Evolutionary conservation across 352 stramenopile genomes (phyloP).

Genomic region (Globisporangium iwayamae): DNA sequence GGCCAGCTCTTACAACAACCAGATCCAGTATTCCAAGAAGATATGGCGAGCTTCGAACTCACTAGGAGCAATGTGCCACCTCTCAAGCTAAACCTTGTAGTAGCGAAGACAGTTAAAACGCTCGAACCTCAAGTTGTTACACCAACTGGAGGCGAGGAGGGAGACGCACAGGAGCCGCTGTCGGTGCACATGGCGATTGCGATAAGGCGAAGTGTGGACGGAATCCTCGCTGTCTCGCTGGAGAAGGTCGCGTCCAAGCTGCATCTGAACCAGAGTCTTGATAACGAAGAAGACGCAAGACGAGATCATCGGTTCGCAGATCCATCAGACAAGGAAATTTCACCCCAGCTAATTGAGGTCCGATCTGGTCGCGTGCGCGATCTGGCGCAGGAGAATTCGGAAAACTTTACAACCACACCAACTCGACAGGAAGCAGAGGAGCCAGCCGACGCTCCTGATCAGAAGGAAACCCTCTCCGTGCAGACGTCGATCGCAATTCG

Average conservation of each 20-base stretch:
- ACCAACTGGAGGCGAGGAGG: slow-evolving; percentile 13
- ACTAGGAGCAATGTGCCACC: neutral
- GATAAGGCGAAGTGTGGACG: slow-evolving; percentile 34
- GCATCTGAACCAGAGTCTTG: neutral
- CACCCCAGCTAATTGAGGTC: neutral
- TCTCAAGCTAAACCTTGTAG: slow-evolving; percentile 9
- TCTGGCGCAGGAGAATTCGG: neutral
- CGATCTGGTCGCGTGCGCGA: neutral
- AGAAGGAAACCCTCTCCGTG: slow-evolving; percentile 10
- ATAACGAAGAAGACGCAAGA: neutral
- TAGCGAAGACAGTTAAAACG: neutral
- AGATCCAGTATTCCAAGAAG: too few relatives aligned
- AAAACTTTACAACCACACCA: neutral
- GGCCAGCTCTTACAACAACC: too few relatives aligned
- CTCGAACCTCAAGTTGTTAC: neutral
- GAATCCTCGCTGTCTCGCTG: slow-evolving; percentile 36
- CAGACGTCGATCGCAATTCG: slow-evolving; percentile 25
- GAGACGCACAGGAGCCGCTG: slow-evolving; percentile 18
- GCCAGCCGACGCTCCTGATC: neutral
- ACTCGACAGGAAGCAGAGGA: neutral
- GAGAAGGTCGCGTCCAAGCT: slow-evolving; percentile 26
- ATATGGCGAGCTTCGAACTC: neutral
- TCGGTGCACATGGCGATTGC: slow-evolving; percentile 32
- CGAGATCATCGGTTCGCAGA: neutral
- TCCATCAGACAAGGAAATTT: neutral